Percentiles rank a stretch among this genome's conserved stretches.
Evolutionary conservation across 768 basidiomycete genomes (phyloP).

Genomic region (Sporobolomyces pararoseus): DNA sequence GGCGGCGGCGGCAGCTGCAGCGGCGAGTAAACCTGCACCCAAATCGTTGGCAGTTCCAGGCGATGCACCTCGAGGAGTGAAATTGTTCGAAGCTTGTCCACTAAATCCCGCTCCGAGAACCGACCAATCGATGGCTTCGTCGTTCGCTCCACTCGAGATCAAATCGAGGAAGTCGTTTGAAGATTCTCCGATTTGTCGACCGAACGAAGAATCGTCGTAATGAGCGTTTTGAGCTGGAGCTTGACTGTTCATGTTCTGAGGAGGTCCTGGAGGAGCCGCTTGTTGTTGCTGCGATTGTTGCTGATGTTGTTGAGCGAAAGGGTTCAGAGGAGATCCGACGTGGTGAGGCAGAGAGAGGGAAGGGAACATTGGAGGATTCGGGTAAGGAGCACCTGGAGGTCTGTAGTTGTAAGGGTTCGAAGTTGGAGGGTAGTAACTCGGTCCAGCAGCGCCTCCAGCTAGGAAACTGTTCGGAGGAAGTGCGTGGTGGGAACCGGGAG

Average conservation of each 20-base stretch:
- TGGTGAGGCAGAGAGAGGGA: slow-evolving; percentile 23
- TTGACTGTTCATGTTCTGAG: too few relatives aligned
- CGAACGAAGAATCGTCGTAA: slow-evolving; percentile 34
- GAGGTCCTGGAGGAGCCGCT: too few relatives aligned
- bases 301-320: slow-evolving; percentile 22
- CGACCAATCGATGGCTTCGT: slow-evolving; percentile 36
- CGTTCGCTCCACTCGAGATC: slow-evolving; percentile 15
- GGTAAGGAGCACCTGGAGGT: neutral
- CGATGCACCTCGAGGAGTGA: slow-evolving; percentile 25
- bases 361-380: slow-evolving; percentile 10
- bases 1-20: slow-evolving; percentile 10
- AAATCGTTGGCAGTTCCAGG: slow-evolving; percentile 13
- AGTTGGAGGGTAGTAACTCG: slow-evolving; percentile 31
- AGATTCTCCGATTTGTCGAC: slow-evolving; percentile 25
- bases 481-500: slow-evolving; percentile 5
- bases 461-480: slow-evolving; percentile 26
- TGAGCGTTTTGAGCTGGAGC: slow-evolving; percentile 22
- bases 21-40: slow-evolving; percentile 6
- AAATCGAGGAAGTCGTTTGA: slow-evolving; percentile 38
- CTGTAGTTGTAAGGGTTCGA: slow-evolving; percentile 18
- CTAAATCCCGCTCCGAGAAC: slow-evolving; percentile 28
- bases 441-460: neutral
- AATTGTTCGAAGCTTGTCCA: slow-evolving; percentile 14
- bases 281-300: neutral
- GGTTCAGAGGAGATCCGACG: slow-evolving; percentile 25